phyloP scores from a whole-genome alignment of 2,329 filamentous ascomycete genomes.

The Sclerotiophoma versabilis region DNA sequence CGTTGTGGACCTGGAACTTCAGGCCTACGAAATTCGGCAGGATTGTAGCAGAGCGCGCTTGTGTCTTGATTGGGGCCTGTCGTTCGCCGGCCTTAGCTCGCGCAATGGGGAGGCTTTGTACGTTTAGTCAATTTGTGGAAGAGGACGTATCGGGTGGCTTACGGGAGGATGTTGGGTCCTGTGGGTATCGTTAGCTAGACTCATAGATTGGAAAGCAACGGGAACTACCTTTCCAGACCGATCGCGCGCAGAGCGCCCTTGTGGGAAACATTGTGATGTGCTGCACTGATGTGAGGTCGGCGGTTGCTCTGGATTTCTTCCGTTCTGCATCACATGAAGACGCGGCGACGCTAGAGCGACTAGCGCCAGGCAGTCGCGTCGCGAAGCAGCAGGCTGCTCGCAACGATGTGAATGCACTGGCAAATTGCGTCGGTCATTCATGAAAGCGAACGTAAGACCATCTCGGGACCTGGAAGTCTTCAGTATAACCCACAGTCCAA shows the following conservation, averaged over 20 bases:
- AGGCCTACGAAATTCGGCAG: conserved; percentile 91
- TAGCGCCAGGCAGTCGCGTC: conserved; percentile 42
- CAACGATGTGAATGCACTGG: not conserved
- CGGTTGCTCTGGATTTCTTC: conserved; percentile 26
- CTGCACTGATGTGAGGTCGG: conserved; percentile 38
- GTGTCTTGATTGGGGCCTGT: conserved; percentile 78
- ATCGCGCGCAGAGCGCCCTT: conserved; percentile 69
- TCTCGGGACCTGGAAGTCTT: no score
- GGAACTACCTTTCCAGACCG: conserved; percentile 82
- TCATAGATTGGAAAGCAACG: not conserved
- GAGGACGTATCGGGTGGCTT: conserved; percentile 48
- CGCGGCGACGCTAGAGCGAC: conserved; percentile 30
- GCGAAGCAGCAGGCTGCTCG: conserved; percentile 12
- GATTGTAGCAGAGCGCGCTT: conserved; percentile 87
- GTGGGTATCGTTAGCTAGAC: conserved; percentile 9
- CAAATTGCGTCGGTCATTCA: no score
- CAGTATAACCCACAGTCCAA: not conserved
- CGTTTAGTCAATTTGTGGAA: conserved; percentile 33
- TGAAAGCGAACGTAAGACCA: no score
- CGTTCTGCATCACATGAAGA: conserved; percentile 35
- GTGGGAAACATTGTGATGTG: conserved; percentile 70
- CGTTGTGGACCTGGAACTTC: conserved; percentile 90
- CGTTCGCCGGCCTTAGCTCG: conserved; percentile 66
- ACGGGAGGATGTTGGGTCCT: conserved; percentile 77
- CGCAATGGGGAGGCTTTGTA: conserved; percentile 67